phyloP scores from a whole-genome alignment of 306 rosid species.

The Pterocarpus santalinus region DNA sequence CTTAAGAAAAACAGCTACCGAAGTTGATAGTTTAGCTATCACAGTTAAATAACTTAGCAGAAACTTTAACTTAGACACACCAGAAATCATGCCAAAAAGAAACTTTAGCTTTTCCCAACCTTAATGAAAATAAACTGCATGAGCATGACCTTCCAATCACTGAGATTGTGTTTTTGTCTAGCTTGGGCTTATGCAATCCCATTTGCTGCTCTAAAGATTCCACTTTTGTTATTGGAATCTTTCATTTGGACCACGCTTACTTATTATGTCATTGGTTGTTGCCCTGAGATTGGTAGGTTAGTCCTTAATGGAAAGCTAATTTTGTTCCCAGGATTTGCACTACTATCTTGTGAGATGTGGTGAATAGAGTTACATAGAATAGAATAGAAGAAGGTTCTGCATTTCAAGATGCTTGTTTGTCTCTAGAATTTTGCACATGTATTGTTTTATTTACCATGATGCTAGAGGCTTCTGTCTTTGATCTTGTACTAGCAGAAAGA shows the following conservation, averaged over 20 bases:
- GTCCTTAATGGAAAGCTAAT: slow-evolving; percentile 24
- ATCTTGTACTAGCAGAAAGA: neutral
- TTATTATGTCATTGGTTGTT: slow-evolving; percentile 67
- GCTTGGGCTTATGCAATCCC: slow-evolving; percentile 71
- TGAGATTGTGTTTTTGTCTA: slow-evolving; percentile 60
- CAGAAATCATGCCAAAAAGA: slow-evolving; percentile 19
- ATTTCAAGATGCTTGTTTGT: neutral
- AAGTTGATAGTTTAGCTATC: neutral
- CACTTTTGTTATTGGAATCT: slow-evolving; percentile 63
- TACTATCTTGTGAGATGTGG: neutral
- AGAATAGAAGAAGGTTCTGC: neutral
- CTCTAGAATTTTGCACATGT: neutral
- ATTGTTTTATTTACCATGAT: slow-evolving; percentile 8
- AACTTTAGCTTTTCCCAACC: neutral
- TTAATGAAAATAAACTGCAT: neutral
- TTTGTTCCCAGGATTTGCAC: slow-evolving; percentile 16
- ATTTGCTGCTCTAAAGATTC: slow-evolving; percentile 61
- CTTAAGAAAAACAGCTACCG: neutral
- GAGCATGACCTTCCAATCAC: neutral
- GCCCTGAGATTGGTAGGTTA: slow-evolving; percentile 67
- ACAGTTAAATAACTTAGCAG: slow-evolving; percentile 3
- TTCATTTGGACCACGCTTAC: slow-evolving; percentile 66
- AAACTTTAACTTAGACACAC: neutral
- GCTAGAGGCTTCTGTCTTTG: slow-evolving; percentile 18
- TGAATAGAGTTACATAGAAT: neutral